Base-by-base conservation (phyloP, 345 rosid genomes). In the Garcia nutans region DNA sequence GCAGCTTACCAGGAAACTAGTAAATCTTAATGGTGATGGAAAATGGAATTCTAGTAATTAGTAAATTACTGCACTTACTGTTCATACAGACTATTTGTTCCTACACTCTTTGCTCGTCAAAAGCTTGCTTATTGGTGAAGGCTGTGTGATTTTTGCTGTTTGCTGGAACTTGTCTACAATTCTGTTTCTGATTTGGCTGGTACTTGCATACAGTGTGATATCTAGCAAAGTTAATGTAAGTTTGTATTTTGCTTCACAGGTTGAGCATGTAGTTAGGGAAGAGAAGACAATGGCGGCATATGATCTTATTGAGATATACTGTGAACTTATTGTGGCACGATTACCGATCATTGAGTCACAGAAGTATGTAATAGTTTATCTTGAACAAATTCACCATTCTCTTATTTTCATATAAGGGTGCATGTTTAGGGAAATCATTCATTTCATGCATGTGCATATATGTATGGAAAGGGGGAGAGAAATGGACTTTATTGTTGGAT, bases 261-360 rank as follows among this genome's bases (percentile, higher is more conserved):
- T 96, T 63, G 99, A 92, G 80, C 98, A 96, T 88, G 90, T 89
- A 37, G 90, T 89, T 71, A 86, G 96, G 77, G 98, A 96, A 88
- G 93, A 93, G 82, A 96, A 96, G 91, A 89, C 87, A 23, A 79
- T 92, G 81, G 92, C 91, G 1, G 99, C 98, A 12, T 93, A 89
- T 78, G 96, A 89, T 56, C 91, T 91, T 61, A 81, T 92, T 74
- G 89, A 90, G 82, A 85, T 96, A 81, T 93, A 88, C 77, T 93
- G 96, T 58, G 93, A 94, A 71, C 88, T 91, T 64, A 73, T 94
- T 44, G 90, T 82, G 22, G 88, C 89, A 24, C 98, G 97, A 54
- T 79, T 96, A 83, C 89, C 90, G 19, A 88, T 96, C 5, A 85
- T 96, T 22, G 99, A 96, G 45, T 92, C 97, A 0, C 97, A 94